A percentile compares a stretch with the other conserved stretches of the same genome.
These are phyloP conservation scores for Ormosia emarginata DNA, from an alignment of 306 rosid genomes.

Conservation along the genomic window DNA sequence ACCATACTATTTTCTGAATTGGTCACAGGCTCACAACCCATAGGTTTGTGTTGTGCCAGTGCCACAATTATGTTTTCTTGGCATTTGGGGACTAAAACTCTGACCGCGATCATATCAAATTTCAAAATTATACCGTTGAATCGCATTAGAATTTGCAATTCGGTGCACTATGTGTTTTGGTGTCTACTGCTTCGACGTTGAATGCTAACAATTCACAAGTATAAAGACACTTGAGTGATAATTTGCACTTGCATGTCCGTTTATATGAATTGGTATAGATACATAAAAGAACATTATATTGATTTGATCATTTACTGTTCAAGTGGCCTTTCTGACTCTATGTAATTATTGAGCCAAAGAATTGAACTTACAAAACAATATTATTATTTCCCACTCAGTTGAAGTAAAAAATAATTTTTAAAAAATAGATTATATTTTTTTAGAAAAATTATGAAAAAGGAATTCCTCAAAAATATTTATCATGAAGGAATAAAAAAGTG, in stretches of 20 bases:
- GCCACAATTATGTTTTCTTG: background rate
- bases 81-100: background rate
- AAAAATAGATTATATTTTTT: background rate
- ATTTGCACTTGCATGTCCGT: background rate
- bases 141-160: background rate
- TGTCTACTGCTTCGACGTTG: background rate
- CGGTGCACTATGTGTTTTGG: background rate
- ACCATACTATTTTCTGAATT: background rate
- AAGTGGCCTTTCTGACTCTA: background rate
- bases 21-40: background rate
- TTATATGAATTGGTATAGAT: background rate
- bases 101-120: background rate
- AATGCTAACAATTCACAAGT: background rate
- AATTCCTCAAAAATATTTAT: conserved; percentile 11
- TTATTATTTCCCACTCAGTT: background rate
- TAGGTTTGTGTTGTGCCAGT: background rate
- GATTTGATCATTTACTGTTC: background rate
- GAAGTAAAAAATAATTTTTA: background rate
- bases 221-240: background rate
- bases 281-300: background rate
- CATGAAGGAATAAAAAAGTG: conserved; percentile 1
- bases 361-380: conserved; percentile 16
- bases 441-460: background rate
- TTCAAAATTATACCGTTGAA: background rate
- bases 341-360: background rate